Percentiles rank a stretch among this genome's conserved stretches.
phyloP scores from a whole-genome alignment of 202 grass and related monocot genomes.

The Schoenoplectus tabernaemontani region DNA sequence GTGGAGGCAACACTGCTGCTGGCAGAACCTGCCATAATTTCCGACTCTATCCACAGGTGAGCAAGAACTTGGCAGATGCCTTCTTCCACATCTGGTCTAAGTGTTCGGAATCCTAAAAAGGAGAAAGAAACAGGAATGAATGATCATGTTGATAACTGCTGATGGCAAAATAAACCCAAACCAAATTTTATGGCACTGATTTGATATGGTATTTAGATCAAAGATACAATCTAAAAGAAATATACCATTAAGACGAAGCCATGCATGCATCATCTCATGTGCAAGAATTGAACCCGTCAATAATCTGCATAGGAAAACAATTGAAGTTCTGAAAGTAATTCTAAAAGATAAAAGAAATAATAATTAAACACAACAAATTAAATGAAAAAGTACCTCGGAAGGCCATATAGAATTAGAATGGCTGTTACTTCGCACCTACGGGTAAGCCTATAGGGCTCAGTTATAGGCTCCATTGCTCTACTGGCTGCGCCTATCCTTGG shows the following conservation, averaged over 20 bases:
- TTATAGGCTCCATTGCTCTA: slow-evolving; percentile 77
- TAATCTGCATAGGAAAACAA: slow-evolving; percentile 45
- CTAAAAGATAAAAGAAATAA: background rate
- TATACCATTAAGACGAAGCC: slow-evolving; percentile 91
- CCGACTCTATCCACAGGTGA: slow-evolving; percentile 85
- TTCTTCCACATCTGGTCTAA: slow-evolving; percentile 76
- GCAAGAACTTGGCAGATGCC: slow-evolving; percentile 94
- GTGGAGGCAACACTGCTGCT: slow-evolving; percentile 37
- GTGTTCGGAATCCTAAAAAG: slow-evolving; percentile 54
- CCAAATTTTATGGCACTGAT: background rate
- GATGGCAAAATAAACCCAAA: slow-evolving; percentile 4
- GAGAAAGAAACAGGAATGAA: background rate
- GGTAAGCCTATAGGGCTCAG: slow-evolving; percentile 77
- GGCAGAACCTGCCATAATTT: slow-evolving; percentile 59
- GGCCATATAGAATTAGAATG: slow-evolving; percentile 93
- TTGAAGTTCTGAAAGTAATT: background rate
- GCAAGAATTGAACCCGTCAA: slow-evolving; percentile 84
- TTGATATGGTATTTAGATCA: background rate
- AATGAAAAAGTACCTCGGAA: slow-evolving; percentile 61
- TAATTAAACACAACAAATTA: background rate
- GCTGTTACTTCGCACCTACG: slow-evolving; percentile 92
- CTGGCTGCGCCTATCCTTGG: slow-evolving; percentile 72
- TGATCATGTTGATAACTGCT: background rate
- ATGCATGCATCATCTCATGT: slow-evolving; percentile 99
- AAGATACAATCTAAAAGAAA: slow-evolving; percentile 16